Percentiles rank a stretch among this genome's conserved stretches.
These are phyloP conservation scores for Debaryomyces hansenii DNA, from an alignment of 805 yeast species.

Conservation along the genomic window DNA sequence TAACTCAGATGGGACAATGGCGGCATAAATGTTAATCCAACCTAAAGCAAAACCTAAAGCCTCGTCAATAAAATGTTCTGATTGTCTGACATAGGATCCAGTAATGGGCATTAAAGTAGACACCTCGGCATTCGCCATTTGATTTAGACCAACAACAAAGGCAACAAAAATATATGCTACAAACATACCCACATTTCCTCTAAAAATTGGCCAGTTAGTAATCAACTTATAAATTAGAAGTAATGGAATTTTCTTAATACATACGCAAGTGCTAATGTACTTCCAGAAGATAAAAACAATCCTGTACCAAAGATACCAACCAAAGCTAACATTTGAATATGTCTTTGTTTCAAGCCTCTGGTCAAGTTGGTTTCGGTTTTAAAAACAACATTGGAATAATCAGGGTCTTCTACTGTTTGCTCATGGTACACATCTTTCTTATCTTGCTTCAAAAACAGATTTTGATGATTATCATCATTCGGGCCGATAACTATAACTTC, in stretches of 20 bases:
- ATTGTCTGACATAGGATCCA: constrained; percentile 34
- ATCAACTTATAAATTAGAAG: constrained; percentile 13
- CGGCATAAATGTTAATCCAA: constrained; percentile 39
- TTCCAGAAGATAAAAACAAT: constrained; percentile 55
- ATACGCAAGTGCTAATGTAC: constrained; percentile 43
- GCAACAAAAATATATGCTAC: constrained; percentile 52
- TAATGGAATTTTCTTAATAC: neutral
- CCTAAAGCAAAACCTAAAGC: constrained; percentile 50
- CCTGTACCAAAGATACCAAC: constrained; percentile 47
- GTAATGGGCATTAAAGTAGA: constrained; percentile 39
- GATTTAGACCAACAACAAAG: constrained; percentile 35
- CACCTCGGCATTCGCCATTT: constrained; percentile 40
- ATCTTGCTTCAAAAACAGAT: no score
- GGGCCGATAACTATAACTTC: no score
- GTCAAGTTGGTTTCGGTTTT: constrained; percentile 14
- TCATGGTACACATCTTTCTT: neutral
- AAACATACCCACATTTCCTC: constrained; percentile 43
- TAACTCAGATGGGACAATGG: constrained; percentile 40
- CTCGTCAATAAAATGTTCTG: constrained; percentile 42
- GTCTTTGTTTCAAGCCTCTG: constrained; percentile 17
- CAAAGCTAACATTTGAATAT: constrained; percentile 19
- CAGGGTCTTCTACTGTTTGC: neutral
- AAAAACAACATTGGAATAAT: constrained; percentile 4
- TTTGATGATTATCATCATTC: no score
- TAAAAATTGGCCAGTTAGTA: constrained; percentile 1